Percentiles rank a stretch among this genome's conserved stretches.
Evolutionary conservation across 2,329 filamentous ascomycete genomes (phyloP).

Genomic region (Phyllosticta citriasiana): DNA sequence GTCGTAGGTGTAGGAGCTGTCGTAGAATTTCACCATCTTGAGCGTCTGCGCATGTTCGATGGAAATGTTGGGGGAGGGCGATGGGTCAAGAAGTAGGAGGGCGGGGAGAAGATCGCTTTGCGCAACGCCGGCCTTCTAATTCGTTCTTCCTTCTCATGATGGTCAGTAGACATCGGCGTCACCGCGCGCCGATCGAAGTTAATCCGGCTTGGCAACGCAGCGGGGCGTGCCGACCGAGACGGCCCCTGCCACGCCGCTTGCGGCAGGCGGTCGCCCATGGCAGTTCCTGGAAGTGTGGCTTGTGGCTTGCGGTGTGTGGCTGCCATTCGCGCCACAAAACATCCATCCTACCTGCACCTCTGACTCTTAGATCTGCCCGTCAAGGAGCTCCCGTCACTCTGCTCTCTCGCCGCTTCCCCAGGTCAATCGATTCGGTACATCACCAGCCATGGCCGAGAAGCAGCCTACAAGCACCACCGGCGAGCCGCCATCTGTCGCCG

Average conservation of each 20-base stretch:
- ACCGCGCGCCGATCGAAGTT: neutral
- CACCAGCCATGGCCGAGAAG: constrained; percentile 24
- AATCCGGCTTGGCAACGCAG: neutral
- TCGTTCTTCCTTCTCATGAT: constrained; percentile 6
- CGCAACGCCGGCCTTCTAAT: constrained; percentile 2
- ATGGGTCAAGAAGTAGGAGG: neutral
- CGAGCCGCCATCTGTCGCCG: constrained; percentile 30
- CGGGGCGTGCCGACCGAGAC: too few relatives aligned
- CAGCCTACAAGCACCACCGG: constrained; percentile 13
- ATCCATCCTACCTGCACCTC: neutral
- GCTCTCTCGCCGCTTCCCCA: neutral
- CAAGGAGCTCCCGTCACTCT: neutral
- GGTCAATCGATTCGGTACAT: neutral
- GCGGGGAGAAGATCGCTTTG: neutral
- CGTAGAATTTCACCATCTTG: constrained; percentile 45
- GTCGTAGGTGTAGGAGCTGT: constrained; percentile 57
- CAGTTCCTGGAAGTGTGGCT: too few relatives aligned
- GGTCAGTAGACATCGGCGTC: constrained; percentile 3
- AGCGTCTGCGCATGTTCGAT: constrained; percentile 8
- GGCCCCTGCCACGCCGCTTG: neutral
- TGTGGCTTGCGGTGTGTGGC: too few relatives aligned
- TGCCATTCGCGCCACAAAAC: neutral
- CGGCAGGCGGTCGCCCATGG: too few relatives aligned
- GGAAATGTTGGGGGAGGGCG: neutral
- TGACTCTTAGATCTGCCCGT: neutral